Evolutionary conservation across 768 basidiomycete species (phyloP).

Genomic region (Phanerochaete carnosa): DNA sequence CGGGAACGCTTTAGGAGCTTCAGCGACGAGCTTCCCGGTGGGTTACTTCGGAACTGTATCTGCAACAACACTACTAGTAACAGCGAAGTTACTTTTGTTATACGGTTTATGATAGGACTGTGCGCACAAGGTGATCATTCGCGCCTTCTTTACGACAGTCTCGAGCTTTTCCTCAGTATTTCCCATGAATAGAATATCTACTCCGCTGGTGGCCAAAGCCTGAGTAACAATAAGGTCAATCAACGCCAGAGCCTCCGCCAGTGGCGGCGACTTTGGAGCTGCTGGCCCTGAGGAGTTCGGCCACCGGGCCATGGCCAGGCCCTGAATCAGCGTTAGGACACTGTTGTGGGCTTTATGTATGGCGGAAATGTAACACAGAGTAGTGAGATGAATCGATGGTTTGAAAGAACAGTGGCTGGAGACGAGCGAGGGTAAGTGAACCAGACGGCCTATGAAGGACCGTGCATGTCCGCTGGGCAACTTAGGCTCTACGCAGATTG

Average conservation of each 20-base stretch:
- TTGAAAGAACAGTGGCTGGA: too few relatives aligned
- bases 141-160: background rate
- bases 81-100: too few relatives aligned
- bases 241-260: background rate
- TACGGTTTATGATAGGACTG: too few relatives aligned
- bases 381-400: too few relatives aligned
- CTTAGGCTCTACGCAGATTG: too few relatives aligned
- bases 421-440: too few relatives aligned
- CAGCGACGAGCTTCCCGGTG: background rate
- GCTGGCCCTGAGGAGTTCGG: background rate
- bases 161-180: background rate
- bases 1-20: background rate
- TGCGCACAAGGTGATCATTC: background rate
- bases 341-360: too few relatives aligned
- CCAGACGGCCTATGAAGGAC: too few relatives aligned
- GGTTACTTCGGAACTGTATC: background rate
- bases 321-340: too few relatives aligned
- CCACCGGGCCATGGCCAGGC: too few relatives aligned
- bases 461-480: too few relatives aligned
- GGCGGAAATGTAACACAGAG: too few relatives aligned
- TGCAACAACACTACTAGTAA: background rate
- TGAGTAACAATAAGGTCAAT: background rate
- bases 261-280: background rate
- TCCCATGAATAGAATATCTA: background rate
- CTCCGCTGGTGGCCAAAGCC: background rate